phyloP scores from a whole-genome alignment of 2,329 filamentous ascomycete genomes.

The Mariannaea elegans region DNA sequence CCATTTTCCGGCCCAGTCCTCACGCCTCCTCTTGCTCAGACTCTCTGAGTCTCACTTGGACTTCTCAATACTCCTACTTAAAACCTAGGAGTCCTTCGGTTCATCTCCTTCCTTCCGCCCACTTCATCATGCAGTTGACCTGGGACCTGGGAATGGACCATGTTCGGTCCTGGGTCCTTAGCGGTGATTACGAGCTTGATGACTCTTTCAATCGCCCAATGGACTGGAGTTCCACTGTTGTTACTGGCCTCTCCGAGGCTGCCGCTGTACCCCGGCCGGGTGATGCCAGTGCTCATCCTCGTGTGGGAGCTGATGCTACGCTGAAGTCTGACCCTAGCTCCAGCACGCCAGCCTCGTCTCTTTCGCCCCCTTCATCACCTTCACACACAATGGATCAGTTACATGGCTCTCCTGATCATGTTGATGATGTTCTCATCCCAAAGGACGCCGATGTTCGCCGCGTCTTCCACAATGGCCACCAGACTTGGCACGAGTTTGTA shows the following conservation, averaged over 20 bases:
- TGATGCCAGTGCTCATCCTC: constrained; percentile 34
- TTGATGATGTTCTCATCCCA: constrained; percentile 36
- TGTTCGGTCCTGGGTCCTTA: constrained; percentile 41
- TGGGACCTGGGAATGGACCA: constrained; percentile 41
- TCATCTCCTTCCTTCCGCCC: constrained; percentile 13
- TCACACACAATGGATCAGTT: constrained; percentile 20
- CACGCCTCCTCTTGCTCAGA: background rate
- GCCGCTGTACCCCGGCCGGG: constrained; percentile 25
- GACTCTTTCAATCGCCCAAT: constrained; percentile 33
- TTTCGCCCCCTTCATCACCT: constrained; percentile 10
- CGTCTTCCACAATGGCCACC: constrained; percentile 31
- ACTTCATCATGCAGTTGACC: constrained; percentile 37
- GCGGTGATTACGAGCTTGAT: constrained; percentile 32
- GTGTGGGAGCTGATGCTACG: constrained; percentile 17
- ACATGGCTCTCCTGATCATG: constrained; percentile 25
- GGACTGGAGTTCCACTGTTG: constrained; percentile 38
- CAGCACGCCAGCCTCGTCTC: constrained; percentile 21
- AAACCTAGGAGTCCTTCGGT: constrained; percentile 2
- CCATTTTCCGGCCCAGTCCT: background rate
- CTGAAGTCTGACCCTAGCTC: constrained; percentile 27
- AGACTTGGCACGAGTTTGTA: constrained; percentile 36
- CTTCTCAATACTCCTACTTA: background rate
- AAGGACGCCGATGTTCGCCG: constrained; percentile 31
- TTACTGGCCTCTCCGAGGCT: constrained; percentile 38
- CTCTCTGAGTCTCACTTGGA: background rate